phyloP scores from a whole-genome alignment of 768 basidiomycete species.

The Roridomyces roridus region DNA sequence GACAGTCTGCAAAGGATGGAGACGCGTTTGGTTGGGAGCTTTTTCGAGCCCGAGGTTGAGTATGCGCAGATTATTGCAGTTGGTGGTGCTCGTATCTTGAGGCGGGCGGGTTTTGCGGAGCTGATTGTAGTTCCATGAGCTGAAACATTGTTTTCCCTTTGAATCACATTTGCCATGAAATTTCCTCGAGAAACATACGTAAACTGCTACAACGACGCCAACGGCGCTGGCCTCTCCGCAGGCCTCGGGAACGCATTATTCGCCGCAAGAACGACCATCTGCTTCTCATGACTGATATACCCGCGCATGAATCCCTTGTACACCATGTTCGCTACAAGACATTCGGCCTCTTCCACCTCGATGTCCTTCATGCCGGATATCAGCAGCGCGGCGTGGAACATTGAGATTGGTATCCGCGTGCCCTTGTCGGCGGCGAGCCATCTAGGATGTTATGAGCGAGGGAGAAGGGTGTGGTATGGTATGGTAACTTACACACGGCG shows the following conservation, averaged over 20 bases:
- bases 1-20: too few relatives aligned
- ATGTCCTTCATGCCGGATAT: slow-evolving; percentile 71
- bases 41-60: too few relatives aligned
- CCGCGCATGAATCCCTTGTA: slow-evolving; percentile 92
- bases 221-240: slow-evolving; percentile 66
- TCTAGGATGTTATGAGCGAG: slow-evolving; percentile 43
- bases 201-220: slow-evolving; percentile 43
- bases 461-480: background rate
- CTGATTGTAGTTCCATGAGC: too few relatives aligned
- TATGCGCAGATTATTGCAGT: slow-evolving; percentile 1
- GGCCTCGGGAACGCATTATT: slow-evolving; percentile 82
- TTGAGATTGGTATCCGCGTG: slow-evolving; percentile 79
- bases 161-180: too few relatives aligned
- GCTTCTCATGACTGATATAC: slow-evolving; percentile 95
- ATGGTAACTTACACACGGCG: slow-evolving; percentile 68
- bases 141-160: too few relatives aligned
- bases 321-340: slow-evolving; percentile 94
- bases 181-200: too few relatives aligned
- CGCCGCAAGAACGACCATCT: slow-evolving; percentile 89
- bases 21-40: too few relatives aligned
- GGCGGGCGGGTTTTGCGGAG: too few relatives aligned
- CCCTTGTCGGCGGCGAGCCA: slow-evolving; percentile 81
- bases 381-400: slow-evolving; percentile 79
- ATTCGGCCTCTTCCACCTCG: slow-evolving; percentile 85
- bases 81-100: slow-evolving; percentile 4